These are phyloP conservation scores for Solanum pinnatisectum DNA, from an alignment of 257 asterid genomes.

Conservation along the genomic window DNA sequence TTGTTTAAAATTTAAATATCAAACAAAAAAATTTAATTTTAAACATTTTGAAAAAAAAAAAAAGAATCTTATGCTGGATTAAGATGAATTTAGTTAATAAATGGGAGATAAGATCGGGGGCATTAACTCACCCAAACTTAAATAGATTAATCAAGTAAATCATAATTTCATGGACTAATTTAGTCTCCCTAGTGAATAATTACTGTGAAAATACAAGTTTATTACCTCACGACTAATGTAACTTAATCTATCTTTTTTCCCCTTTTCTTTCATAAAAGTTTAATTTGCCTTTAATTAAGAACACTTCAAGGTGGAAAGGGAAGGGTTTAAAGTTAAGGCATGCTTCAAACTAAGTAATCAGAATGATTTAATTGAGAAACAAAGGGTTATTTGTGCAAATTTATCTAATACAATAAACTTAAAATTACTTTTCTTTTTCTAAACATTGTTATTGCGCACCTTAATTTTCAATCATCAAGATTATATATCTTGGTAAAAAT, in stretches of 20 bases:
- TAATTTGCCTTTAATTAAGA: not conserved
- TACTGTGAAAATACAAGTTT: not conserved
- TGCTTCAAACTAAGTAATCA: not conserved
- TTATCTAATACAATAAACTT: not conserved
- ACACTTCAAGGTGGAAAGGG: not conserved
- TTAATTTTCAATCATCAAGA: not conserved
- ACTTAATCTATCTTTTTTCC: not conserved
- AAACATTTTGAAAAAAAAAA: too few species aligned
- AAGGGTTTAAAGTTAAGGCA: not conserved
- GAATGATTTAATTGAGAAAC: not conserved
- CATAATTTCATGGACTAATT: not conserved
- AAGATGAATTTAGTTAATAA: not conserved
- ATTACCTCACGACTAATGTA: not conserved
- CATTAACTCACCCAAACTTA: not conserved
- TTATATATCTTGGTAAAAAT: not conserved
- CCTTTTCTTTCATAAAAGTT: not conserved
- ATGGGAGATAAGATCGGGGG: not conserved
- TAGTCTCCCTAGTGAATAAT: not conserved
- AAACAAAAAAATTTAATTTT: too few species aligned
- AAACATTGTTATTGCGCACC: not conserved
- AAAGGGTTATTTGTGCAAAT: not conserved
- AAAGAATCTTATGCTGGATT: too few species aligned
- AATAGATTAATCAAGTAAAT: not conserved
- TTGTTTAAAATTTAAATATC: not conserved
- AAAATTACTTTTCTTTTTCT: not conserved